phyloP scores from a whole-genome alignment of 129 eudicot genomes.

The Flaveria linearis region DNA sequence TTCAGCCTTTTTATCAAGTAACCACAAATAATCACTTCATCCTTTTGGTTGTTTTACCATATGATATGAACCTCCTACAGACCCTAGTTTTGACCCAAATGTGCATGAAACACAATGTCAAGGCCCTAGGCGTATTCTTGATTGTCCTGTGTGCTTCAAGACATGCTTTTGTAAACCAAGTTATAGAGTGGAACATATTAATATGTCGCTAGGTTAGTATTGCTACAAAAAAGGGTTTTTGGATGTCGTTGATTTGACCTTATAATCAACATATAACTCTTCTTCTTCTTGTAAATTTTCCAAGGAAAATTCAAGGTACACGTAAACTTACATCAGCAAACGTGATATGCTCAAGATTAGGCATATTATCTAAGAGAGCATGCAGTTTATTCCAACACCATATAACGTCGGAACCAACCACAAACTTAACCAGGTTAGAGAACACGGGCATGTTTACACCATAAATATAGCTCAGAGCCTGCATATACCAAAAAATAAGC shows the following conservation, averaged over 20 bases:
- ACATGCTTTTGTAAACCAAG: too few relatives aligned
- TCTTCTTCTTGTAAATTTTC: background rate
- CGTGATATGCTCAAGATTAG: slow-evolving; percentile 38
- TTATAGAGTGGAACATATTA: too few relatives aligned
- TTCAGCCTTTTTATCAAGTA: too few relatives aligned
- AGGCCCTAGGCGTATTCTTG: too few relatives aligned
- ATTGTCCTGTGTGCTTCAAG: too few relatives aligned
- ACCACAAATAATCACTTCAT: too few relatives aligned
- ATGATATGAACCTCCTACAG: too few relatives aligned
- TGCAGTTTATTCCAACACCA: slow-evolving; percentile 20
- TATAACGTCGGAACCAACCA: slow-evolving; percentile 12
- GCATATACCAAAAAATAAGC: slow-evolving; percentile 2
- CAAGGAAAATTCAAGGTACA: background rate
- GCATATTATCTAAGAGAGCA: slow-evolving; percentile 20
- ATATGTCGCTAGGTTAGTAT: too few relatives aligned
- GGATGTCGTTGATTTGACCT: background rate
- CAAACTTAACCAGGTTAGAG: slow-evolving; percentile 27
- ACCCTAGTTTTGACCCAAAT: too few relatives aligned
- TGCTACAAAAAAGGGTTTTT: too few relatives aligned
- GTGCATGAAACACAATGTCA: too few relatives aligned
- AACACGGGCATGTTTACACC: slow-evolving; percentile 16
- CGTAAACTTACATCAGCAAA: slow-evolving; percentile 27
- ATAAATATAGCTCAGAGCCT: background rate
- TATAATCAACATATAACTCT: background rate
- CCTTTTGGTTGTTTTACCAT: too few relatives aligned